Evolutionary conservation across 306 rosid species (phyloP).

Genomic region (Mimosa bimucronata): DNA sequence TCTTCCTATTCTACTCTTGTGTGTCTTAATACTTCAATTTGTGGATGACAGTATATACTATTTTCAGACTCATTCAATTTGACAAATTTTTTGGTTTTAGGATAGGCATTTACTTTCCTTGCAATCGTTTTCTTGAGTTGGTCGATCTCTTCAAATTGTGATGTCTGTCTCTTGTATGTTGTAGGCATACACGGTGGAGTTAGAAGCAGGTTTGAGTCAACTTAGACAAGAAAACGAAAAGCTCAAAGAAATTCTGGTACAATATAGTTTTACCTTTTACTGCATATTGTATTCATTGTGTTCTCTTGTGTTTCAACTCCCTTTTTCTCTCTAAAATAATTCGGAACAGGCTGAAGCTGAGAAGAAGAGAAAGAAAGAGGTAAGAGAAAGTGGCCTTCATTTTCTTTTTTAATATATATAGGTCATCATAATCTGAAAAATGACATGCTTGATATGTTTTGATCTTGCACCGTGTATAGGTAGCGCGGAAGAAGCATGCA

Average conservation of each 20-base stretch:
- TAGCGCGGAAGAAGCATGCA: slow-evolving; percentile 34
- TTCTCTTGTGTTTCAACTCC: slow-evolving; percentile 3
- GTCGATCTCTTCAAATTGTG: slow-evolving; percentile 1
- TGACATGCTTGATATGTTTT: not conserved
- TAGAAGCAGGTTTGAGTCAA: slow-evolving; percentile 65
- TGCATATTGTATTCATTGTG: not conserved
- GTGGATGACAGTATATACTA: no score
- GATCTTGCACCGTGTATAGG: slow-evolving; percentile 26
- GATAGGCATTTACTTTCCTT: not conserved
- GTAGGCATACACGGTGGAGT: slow-evolving; percentile 81
- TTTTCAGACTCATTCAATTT: slow-evolving; percentile 41
- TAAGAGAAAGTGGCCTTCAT: slow-evolving; percentile 5
- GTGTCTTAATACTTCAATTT: no score
- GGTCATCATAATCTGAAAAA: not conserved
- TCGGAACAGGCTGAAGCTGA: slow-evolving; percentile 60
- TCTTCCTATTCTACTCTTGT: no score
- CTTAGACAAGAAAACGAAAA: slow-evolving; percentile 61
- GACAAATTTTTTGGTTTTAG: not conserved
- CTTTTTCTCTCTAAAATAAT: not conserved
- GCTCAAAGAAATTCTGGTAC: slow-evolving; percentile 67
- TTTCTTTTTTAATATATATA: not conserved
- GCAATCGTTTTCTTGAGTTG: not conserved
- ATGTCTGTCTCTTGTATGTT: slow-evolving; percentile 10
- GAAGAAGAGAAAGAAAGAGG: slow-evolving; percentile 60
- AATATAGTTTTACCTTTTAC: not conserved